Evolutionary conservation across 306 rosid species (phyloP), one percentile per base, ranked within the genome.

Genomic region (Sesbania bispinosa): DNA sequence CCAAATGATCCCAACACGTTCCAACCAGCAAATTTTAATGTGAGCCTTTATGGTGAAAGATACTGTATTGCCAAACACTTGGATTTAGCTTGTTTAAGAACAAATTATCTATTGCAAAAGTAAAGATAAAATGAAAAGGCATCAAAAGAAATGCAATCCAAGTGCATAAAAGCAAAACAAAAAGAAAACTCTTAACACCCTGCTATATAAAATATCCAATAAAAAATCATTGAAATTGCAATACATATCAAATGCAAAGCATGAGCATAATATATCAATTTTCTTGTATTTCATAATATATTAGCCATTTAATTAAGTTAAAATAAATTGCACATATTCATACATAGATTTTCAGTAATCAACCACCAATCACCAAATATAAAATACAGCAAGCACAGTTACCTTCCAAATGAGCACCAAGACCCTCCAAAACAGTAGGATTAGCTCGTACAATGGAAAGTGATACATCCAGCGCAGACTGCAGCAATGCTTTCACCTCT

Each of bases 341-440:
- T n/a, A n/a, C n/a, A n/a, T n/a, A n/a, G n/a, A n/a, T n/a, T n/a
- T n/a, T n/a, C n/a, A n/a, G n/a, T n/a, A n/a, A n/a, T n/a, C n/a
- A n/a, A n/a, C n/a, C n/a, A n/a, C n/a, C n/a, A n/a, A n/a, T n/a
- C n/a, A n/a, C n/a, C n/a, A n/a, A n/a, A n/a, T n/a, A n/a, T n/a
- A n/a, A 55, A 63, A 7, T 30, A 14, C 19, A 7, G 48, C 24
- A 10, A 24, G 16, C 24, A 53, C 15, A 11, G 13, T 79, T 73
- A 93, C 98, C 98, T 91, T 94, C 99, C 76, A 94, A 78, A 71
- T 89, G 91, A 67, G 99, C 91, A 79, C 99, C 99, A 20, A 91
- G 97, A 76, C 99, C 97, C 90, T 94, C 99, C 83, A 94, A 73
- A 78, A 91, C 96, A 46, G 88, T 76, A 77, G 96, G 96, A 82